Evolutionary conservation across 2,329 filamentous ascomycete species (phyloP).

Genomic region (Trichoderma asperellum): DNA sequence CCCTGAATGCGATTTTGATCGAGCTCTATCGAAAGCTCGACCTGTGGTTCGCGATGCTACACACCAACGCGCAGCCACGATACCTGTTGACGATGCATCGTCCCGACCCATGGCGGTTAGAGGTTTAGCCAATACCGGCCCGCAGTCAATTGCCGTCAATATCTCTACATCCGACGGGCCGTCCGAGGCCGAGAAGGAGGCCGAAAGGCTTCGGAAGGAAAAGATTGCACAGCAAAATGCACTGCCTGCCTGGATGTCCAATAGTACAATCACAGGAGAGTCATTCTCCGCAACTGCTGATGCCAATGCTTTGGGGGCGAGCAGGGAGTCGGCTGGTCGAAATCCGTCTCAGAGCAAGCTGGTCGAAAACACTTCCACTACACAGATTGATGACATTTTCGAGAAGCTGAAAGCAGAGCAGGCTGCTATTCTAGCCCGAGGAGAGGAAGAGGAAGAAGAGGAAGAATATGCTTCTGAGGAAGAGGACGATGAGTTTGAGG

Average conservation of each 20-base stretch:
- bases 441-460: constrained; percentile 40
- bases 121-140: constrained; percentile 67
- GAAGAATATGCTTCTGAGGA: constrained; percentile 43
- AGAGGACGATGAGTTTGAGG: constrained; percentile 55
- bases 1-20: constrained; percentile 74
- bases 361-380: constrained; percentile 56
- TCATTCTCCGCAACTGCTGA: constrained; percentile 51
- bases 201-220: constrained; percentile 67
- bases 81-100: constrained; percentile 57
- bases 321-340: constrained; percentile 52
- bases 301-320: constrained; percentile 36
- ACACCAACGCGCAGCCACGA: constrained; percentile 65
- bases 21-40: constrained; percentile 64
- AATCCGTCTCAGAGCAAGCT: constrained; percentile 46
- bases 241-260: constrained; percentile 71
- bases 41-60: constrained; percentile 69
- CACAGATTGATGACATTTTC: constrained; percentile 69
- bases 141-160: constrained; percentile 70
- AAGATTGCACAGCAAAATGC: constrained; percentile 70
- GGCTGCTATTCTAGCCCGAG: constrained; percentile 45
- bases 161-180: constrained; percentile 69
- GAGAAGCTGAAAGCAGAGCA: constrained; percentile 66
- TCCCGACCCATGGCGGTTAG: constrained; percentile 69
- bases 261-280: constrained; percentile 68
- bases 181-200: constrained; percentile 67